phyloP scores from a whole-genome alignment of 768 basidiomycete genomes.

The Daedalea quercina region DNA sequence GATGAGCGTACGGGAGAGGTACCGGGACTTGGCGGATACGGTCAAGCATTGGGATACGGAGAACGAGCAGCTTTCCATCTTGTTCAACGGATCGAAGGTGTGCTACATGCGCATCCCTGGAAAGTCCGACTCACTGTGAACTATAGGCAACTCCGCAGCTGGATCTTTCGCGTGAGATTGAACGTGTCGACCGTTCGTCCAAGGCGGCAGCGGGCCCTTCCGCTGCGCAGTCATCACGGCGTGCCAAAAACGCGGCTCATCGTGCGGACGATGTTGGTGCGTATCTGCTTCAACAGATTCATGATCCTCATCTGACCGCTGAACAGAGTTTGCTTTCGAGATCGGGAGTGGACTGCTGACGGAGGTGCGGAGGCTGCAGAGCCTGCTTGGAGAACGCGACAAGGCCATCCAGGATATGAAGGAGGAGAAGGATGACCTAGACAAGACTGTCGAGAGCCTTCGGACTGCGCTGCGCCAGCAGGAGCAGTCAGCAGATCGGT shows the following conservation, averaged over 20 bases:
- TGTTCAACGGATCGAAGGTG: conserved; percentile 57
- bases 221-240: conserved; percentile 73
- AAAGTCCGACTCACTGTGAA: neutral
- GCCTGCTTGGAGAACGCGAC: conserved; percentile 85
- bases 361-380: conserved; percentile 88
- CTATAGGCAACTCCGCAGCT: conserved; percentile 11
- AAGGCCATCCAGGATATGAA: conserved; percentile 88
- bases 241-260: conserved; percentile 89
- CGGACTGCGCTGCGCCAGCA: conserved; percentile 69
- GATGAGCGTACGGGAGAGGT: conserved; percentile 63
- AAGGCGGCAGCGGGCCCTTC: conserved; percentile 55
- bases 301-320: conserved; percentile 4
- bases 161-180: conserved; percentile 6
- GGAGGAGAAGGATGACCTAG: conserved; percentile 88
- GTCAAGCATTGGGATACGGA: conserved; percentile 73
- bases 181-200: conserved; percentile 48
- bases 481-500: conserved; percentile 77
- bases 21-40: conserved; percentile 71
- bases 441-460: conserved; percentile 70
- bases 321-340: conserved; percentile 92
- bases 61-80: conserved; percentile 68
- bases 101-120: conserved; percentile 16
- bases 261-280: conserved; percentile 83
- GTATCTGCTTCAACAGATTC: conserved; percentile 22
- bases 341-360: conserved; percentile 89